Evolutionary conservation across 352 stramenopile genomes (phyloP).

Genomic region (Saprolegnia parasitica): DNA sequence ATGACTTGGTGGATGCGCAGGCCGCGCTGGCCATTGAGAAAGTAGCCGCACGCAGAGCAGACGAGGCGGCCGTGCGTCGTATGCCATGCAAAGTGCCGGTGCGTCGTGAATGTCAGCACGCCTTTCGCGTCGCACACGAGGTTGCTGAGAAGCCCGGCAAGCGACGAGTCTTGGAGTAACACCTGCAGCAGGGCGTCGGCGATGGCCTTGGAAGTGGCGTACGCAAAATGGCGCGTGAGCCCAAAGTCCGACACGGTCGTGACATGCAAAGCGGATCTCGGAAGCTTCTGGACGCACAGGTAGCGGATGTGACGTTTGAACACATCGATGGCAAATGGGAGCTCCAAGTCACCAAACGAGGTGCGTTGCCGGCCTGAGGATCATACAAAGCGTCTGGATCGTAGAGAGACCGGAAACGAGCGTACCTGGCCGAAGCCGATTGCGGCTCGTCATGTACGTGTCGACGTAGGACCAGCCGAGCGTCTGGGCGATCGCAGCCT

Average conservation of each 20-base stretch:
- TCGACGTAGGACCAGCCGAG: conserved; percentile 1
- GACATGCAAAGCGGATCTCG: background rate
- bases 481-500: background rate
- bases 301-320: conserved; percentile 21
- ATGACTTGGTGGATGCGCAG: conserved; percentile 16
- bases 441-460: background rate
- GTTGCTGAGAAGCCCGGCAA: background rate
- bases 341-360: conserved; percentile 1
- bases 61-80: background rate
- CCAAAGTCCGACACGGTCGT: conserved; percentile 15
- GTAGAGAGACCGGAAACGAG: background rate
- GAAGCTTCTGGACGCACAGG: background rate
- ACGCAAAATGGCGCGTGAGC: background rate
- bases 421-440: conserved; percentile 8
- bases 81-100: conserved; percentile 16
- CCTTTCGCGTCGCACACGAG: conserved; percentile 4
- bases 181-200: background rate
- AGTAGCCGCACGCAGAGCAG: conserved; percentile 10
- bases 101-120: conserved; percentile 13
- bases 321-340: conserved; percentile 20
- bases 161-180: background rate
- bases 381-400: background rate
- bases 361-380: background rate
- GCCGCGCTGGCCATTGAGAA: conserved; percentile 13
- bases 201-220: background rate